Base-by-base conservation (phyloP, 2,329 filamentous ascomycete species). In the Penicillium sp. region DNA sequence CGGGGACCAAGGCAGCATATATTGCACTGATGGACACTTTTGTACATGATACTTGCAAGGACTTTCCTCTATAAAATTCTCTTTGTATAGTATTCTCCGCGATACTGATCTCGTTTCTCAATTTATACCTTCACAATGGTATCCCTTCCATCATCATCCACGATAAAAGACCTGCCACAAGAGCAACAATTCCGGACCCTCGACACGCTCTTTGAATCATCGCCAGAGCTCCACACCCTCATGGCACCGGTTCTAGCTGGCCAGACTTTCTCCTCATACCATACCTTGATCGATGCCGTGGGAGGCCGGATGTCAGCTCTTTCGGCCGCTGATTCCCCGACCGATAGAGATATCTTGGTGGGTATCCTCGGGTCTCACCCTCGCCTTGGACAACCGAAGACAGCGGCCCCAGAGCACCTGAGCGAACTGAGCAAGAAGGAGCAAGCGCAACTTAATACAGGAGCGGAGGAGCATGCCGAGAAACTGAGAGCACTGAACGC, bases 161-260 rank as follows among this genome's bases (percentile, higher is more conserved):
- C 79, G 15, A 80, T 96, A 45, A 79, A 83, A 29, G 78, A 79
- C 51, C 84, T 89, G 53, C 73, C 87, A 19, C 82, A 86, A 31
- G 70, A 81, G 30, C 79, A 84, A 21, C 84, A 90, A 45, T 68
- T 76, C 53, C 69, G 68, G 49, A 69, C 88, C 54, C 85, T 97
- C 53, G 91, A 96, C 78, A 83, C 88, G 3, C 88, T 97, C 62
- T 97, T 97, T 77, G 93, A 97, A 75, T 91, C 91, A 17, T 93
- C 90, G 58, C 81, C 85, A 0, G 86, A 89, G 55, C 86, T 97
- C 1, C 92, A 94, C 76, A 82, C 84, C 13, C 83, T 95, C 15
- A 86, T 91, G 17, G 75, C 91, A 6, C 90, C 91, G 2, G 79
- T 90, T 2, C 81, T 96, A n/a, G 82, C 81, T 46, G 80, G 81